Percentiles rank a stretch among this genome's conserved stretches.
phyloP scores from a whole-genome alignment of 257 asterid species.

The Nicotiana noctiflora region DNA sequence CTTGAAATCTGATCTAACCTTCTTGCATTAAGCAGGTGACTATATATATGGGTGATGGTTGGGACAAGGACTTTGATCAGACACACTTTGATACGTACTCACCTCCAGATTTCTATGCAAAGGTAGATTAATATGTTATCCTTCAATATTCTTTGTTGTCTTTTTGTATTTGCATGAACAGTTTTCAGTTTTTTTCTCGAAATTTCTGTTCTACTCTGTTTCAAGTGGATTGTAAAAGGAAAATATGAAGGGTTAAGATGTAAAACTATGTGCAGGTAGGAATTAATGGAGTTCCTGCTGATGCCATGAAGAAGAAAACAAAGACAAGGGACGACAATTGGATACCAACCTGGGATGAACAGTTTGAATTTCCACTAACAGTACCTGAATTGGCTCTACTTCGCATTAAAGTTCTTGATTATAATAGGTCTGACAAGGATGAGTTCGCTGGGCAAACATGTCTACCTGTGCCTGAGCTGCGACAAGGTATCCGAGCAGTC shows the following conservation, averaged over 20 bases:
- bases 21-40: slow-evolving; percentile 53
- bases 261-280: slow-evolving; percentile 48
- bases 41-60: slow-evolving; percentile 88
- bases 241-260: not conserved
- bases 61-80: slow-evolving; percentile 70
- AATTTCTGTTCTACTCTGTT: not conserved
- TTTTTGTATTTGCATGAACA: not conserved
- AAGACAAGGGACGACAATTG: slow-evolving; percentile 64
- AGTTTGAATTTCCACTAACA: slow-evolving; percentile 61
- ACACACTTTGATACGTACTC: slow-evolving; percentile 74
- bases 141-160: not conserved
- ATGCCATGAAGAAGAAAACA: slow-evolving; percentile 62
- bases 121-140: slow-evolving; percentile 39
- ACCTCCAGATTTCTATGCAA: slow-evolving; percentile 88
- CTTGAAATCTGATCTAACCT: not conserved
- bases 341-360: slow-evolving; percentile 81
- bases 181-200: not conserved
- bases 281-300: slow-evolving; percentile 76
- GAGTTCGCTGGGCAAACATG: slow-evolving; percentile 85
- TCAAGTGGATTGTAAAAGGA: not conserved
- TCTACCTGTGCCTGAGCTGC: slow-evolving; percentile 63
- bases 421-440: slow-evolving; percentile 77
- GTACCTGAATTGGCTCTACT: slow-evolving; percentile 82
- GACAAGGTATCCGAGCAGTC: slow-evolving; percentile 73
- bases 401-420: slow-evolving; percentile 72